These are phyloP conservation scores for Pseudogymnoascus pannorum DNA, from an alignment of 2,329 filamentous ascomycete species.

Conservation along the genomic window DNA sequence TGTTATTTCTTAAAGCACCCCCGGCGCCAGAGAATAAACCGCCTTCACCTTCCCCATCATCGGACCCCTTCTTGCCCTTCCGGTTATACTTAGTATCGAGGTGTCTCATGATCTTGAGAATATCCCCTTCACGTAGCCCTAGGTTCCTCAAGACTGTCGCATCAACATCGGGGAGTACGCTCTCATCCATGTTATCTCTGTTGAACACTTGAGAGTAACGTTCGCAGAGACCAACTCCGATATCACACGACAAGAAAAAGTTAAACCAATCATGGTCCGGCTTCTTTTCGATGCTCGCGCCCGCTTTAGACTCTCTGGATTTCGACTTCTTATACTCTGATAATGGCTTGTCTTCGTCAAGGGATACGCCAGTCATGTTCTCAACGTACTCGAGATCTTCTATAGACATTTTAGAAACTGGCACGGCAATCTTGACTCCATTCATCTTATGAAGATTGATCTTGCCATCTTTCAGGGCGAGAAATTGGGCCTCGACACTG, in stretches of 20 bases:
- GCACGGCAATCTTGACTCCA: conserved; percentile 96
- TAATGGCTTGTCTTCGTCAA: conserved; percentile 87
- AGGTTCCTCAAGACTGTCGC: conserved; percentile 74
- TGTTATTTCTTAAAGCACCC: conserved; percentile 89
- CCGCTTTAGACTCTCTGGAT: conserved; percentile 22
- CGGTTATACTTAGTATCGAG: conserved; percentile 76
- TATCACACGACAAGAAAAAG: conserved; percentile 90
- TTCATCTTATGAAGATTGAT: conserved; percentile 98
- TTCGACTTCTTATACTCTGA: conserved; percentile 61
- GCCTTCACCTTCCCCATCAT: conserved; percentile 49
- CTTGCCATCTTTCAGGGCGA: conserved; percentile 89
- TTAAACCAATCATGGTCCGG: conserved; percentile 97
- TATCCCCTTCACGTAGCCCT: conserved; percentile 93
- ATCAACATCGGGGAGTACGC: conserved; percentile 82
- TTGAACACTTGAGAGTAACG: conserved; percentile 85
- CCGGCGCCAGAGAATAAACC: conserved; percentile 89
- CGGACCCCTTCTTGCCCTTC: conserved; percentile 47
- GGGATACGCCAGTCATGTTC: conserved; percentile 71
- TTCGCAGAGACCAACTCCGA: conserved; percentile 88
- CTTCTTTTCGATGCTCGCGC: conserved; percentile 44
- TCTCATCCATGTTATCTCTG: conserved; percentile 93
- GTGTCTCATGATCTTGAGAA: conserved; percentile 86
- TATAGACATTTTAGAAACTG: conserved; percentile 88
- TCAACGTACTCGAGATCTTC: conserved; percentile 96
- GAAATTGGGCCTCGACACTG: conserved; percentile 93